Base-by-base conservation (phyloP, 164 flowering plant genomes). In the Vitis rotundifolia region DNA sequence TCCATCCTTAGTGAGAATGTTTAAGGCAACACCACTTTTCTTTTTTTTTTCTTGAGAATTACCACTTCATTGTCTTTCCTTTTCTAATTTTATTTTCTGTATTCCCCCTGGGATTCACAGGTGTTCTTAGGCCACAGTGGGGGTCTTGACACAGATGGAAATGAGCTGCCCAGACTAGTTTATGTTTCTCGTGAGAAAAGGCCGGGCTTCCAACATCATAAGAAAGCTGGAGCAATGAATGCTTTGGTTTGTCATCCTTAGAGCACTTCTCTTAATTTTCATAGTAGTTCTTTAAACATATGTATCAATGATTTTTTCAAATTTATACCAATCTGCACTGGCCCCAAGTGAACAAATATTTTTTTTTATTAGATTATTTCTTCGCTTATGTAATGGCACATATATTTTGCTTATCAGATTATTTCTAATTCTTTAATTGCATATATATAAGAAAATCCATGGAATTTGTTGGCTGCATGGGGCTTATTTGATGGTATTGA, bases 221-320 rank as follows among this genome's bases (percentile, higher is more conserved):
- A 95, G 85, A 95, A 95, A 81, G 99, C 99, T 14, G 99, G 99
- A 67, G 99, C 99, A 6, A 95, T 95, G 99, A 95, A 95, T 87
- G 99, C 99, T 55, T 79, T 95, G 98, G 99, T 95, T 70, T 31
- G 90, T 83, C 47, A 14, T 55, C 13, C 10, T 59, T 11, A 47
- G 5, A 13, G 64, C 61, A 22, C n/a, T 28, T 60, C 3, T 22
- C 18, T 22, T 13, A 51, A 49, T 18, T 44, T 62, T 49, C 16
- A 26, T 19, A 18, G 9, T 59, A 59, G 31, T 26, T 59, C 37
- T 47, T 14, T 64, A 3, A 18, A 18, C 53, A 49, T 50, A 28
- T 22, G 37, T 13, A 22, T 11, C n/a, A 13, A 51, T 49, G 47
- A n/a, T 64, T 18, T 31, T 22, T 64, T 18, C 67, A 19, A 48